Evolutionary conservation across 805 yeast species (phyloP).

Genomic region (Candida ovalis): DNA sequence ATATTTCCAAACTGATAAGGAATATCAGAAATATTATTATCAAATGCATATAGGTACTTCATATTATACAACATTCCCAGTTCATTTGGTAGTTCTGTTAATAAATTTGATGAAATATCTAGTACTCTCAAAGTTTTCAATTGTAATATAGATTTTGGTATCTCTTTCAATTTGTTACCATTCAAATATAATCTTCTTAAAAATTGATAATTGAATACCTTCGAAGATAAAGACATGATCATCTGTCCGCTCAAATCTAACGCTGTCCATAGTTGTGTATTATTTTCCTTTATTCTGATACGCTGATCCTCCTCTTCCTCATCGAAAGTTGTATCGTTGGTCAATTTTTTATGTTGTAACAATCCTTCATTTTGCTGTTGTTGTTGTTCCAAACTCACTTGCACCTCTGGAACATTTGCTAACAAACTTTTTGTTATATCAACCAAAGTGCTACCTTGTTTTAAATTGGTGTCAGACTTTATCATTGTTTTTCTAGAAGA

Average conservation of each 20-base stretch:
- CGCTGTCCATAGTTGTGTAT: conserved; percentile 90
- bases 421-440: conserved; percentile 38
- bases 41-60: conserved; percentile 81
- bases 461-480: conserved; percentile 35
- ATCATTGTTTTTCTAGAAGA: conserved; percentile 45
- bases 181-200: conserved; percentile 82
- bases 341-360: conserved; percentile 34
- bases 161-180: conserved; percentile 67
- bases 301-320: conserved; percentile 69
- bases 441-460: conserved; percentile 31
- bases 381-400: conserved; percentile 20
- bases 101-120: conserved; percentile 76
- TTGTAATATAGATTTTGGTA: conserved; percentile 68
- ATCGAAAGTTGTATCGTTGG: conserved; percentile 34
- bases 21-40: conserved; percentile 69
- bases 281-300: conserved; percentile 53
- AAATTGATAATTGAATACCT: conserved; percentile 75
- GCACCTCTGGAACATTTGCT: conserved; percentile 30
- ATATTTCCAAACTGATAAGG: conserved; percentile 86
- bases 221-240: conserved; percentile 62
- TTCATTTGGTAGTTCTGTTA: conserved; percentile 74
- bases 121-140: conserved; percentile 73
- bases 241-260: conserved; percentile 91
- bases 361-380: conserved; percentile 34
- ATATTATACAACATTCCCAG: conserved; percentile 79